Conservation (phyloP, 345 rosid species). For the Aethionema arabicum region DNA sequence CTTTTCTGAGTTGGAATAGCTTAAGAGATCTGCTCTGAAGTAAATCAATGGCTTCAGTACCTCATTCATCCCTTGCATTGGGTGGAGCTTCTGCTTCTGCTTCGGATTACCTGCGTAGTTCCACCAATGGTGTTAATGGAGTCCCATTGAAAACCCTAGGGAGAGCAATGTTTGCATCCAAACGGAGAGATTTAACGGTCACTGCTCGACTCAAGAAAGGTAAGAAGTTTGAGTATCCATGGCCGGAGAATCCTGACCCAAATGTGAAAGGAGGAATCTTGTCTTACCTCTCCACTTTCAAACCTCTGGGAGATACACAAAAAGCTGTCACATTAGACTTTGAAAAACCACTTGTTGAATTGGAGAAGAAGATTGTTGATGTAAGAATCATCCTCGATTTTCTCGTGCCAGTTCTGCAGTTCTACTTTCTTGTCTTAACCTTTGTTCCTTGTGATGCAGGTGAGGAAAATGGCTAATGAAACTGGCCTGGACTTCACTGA, state of each 20-base stretch:
- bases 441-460: conserved; percentile 52
- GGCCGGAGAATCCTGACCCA: conserved; percentile 93
- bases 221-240: conserved; percentile 88
- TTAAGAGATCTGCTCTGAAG: conserved; percentile 27
- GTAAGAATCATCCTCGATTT: conserved; percentile 38
- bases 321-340: conserved; percentile 86
- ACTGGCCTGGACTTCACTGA: conserved; percentile 91
- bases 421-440: conserved; percentile 10
- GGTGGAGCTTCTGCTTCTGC: conserved; percentile 60
- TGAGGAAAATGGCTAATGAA: conserved; percentile 87
- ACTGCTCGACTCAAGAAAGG: conserved; percentile 66
- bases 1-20: neutral
- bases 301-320: conserved; percentile 66
- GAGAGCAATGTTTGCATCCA: conserved; percentile 39
- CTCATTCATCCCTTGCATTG: conserved; percentile 53
- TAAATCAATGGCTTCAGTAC: conserved; percentile 58
- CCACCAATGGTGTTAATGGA: conserved; percentile 50
- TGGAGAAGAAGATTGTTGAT: conserved; percentile 84
- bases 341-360: conserved; percentile 79
- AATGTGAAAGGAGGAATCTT: conserved; percentile 89
- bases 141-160: conserved; percentile 59
- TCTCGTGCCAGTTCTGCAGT: neutral
- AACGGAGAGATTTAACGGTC: conserved; percentile 40
- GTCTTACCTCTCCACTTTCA: conserved; percentile 72
- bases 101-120: conserved; percentile 83